Evolutionary conservation across 225 moss, liverwort and hornwort genomes (phyloP), one percentile per base, ranked within the genome.

Genomic region (Takakia lepidozioides): DNA sequence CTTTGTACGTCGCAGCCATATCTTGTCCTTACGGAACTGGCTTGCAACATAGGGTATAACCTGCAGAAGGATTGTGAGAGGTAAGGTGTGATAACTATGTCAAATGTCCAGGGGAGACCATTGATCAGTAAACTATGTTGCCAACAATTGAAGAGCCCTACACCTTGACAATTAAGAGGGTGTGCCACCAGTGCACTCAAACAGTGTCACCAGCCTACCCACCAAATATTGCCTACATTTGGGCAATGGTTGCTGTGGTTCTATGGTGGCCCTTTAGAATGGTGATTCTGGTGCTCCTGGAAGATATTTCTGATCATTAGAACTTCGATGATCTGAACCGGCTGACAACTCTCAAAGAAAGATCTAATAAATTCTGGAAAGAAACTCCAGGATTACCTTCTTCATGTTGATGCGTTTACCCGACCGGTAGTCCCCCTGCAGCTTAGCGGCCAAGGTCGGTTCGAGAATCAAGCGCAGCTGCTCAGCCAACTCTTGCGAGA

Each of bases 401-500:
- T 98, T 98, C 95, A 98, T 85, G 57, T 98, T 98, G 38, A 98
- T 98, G 48, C 95, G 85, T 53, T 98, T 98, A 16, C 95, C 91
- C 19, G 95, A 85, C 53, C 78, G 79, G 58, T 90, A 98, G 48
- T 98, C 95, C 45, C 95, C 95, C 61, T 98, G 72, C 51, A 98
- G 69, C 60, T 81, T 91, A 19, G 87, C 75, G 24, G 95, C 95
- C 57, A 98, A 58, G 0, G 91, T 98, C 2, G 95, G 95, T 51
- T 98, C 95, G 35, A 98, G 61, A 53, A 98, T 98, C 56, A 98
- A 43, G 2, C 91, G 84, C n/a, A 98, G 67, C 45, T 98, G 90
- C 63, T 98, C 91, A 13, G 91, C 84, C 27, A 98, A 73, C 57
- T 98, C 87, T 36, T 98, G 95, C 2, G 95, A 98, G 48, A 98